Evolutionary conservation across 495 filamentous ascomycete genomes (phyloP).

Genomic region (Neurospora sp.): DNA sequence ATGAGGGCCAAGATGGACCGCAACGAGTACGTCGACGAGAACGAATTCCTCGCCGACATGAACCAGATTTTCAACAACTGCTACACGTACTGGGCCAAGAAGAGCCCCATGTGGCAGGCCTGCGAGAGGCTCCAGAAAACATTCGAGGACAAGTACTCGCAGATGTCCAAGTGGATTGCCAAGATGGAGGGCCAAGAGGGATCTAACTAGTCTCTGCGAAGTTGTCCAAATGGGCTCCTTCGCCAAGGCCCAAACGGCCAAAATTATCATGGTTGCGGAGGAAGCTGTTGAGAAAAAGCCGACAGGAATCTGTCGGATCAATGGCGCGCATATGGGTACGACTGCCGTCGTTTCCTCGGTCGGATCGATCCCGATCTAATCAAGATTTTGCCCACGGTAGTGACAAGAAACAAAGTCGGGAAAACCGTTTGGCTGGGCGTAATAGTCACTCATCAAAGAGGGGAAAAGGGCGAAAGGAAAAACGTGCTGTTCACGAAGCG

Average conservation of each 20-base stretch:
- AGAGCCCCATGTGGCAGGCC: slow-evolving; percentile 33
- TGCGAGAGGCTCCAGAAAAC: slow-evolving; percentile 39
- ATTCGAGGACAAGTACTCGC: slow-evolving; percentile 39
- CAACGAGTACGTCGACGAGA: slow-evolving; percentile 29
- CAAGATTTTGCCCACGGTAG: background rate
- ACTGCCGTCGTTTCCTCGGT: background rate
- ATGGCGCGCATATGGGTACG: background rate
- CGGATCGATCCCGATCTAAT: background rate
- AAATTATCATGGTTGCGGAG: background rate
- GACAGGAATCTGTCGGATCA: background rate
- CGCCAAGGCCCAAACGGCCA: background rate
- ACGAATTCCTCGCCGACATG: slow-evolving; percentile 37
- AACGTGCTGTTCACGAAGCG: background rate
- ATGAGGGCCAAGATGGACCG: slow-evolving; percentile 41
- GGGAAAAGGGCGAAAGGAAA: background rate
- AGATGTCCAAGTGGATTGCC: slow-evolving; percentile 40
- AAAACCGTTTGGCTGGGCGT: background rate
- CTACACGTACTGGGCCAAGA: slow-evolving; percentile 34
- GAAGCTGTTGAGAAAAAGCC: background rate
- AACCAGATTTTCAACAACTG: slow-evolving; percentile 42
- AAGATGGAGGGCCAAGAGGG: slow-evolving; percentile 37
- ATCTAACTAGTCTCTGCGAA: background rate
- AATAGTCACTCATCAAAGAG: background rate
- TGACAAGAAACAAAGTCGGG: background rate
- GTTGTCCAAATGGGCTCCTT: background rate